phyloP scores from a whole-genome alignment of 768 basidiomycete species.

The Suillus sp. region DNA sequence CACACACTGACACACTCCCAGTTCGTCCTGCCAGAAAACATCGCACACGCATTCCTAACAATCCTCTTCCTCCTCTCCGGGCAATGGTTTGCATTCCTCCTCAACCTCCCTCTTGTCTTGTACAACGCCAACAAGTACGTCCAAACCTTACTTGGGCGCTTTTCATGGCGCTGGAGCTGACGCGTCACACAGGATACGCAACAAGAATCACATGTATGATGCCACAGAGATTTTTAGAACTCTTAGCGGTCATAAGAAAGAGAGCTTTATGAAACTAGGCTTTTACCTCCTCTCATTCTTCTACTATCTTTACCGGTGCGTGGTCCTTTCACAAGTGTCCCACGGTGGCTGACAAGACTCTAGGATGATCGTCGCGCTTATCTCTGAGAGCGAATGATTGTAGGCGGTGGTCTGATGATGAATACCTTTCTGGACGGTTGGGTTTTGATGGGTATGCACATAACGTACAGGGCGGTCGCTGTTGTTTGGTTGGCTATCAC shows the following conservation, averaged over 20 bases:
- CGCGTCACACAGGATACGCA: slow-evolving; percentile 67
- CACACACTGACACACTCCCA: slow-evolving; percentile 34
- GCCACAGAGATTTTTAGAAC: slow-evolving; percentile 99
- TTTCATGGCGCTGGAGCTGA: not conserved
- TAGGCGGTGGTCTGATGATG: not conserved
- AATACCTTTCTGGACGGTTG: not conserved
- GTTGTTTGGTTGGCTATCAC: slow-evolving; percentile 7
- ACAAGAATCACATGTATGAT: slow-evolving; percentile 97
- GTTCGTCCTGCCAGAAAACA: slow-evolving; percentile 98
- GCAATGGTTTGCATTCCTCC: slow-evolving; percentile 91
- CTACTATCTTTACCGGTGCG: slow-evolving; percentile 88
- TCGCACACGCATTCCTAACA: slow-evolving; percentile 90
- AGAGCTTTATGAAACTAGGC: slow-evolving; percentile 92
- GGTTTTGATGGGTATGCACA: not conserved
- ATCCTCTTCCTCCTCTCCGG: slow-evolving; percentile 90
- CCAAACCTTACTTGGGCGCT: not conserved
- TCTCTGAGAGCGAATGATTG: slow-evolving; percentile 68
- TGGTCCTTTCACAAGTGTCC: slow-evolving; percentile 14
- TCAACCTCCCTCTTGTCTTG: slow-evolving; percentile 86
- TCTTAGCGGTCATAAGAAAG: slow-evolving; percentile 91
- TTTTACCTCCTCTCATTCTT: slow-evolving; percentile 92
- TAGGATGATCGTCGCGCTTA: slow-evolving; percentile 87
- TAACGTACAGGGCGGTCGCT: not conserved
- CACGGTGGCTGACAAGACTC: not conserved
- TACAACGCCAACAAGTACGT: slow-evolving; percentile 95